Conservation (phyloP, 148 eudicot species). For the Selenicereus undatus region DNA sequence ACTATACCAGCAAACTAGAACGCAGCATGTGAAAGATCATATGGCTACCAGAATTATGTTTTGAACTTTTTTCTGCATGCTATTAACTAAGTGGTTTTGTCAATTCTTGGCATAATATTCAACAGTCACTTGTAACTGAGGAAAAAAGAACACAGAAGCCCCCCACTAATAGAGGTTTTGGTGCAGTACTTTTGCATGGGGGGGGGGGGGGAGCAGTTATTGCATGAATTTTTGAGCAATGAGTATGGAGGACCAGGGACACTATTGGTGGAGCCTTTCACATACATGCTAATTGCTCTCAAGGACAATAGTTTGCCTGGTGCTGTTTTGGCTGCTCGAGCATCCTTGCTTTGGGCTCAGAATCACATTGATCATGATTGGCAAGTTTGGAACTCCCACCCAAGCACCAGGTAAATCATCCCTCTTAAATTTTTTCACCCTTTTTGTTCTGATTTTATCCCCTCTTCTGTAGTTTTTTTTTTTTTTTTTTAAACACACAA, state of each 20-base stretch:
- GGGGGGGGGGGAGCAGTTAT: conserved; percentile 31
- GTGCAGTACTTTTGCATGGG: conserved; percentile 11
- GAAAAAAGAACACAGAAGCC: neutral
- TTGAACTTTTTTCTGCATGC: neutral
- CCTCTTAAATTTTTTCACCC: neutral
- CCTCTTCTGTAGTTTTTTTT: no score
- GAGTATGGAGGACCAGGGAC: conserved; percentile 58
- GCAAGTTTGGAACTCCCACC: conserved; percentile 39
- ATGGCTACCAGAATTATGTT: conserved; percentile 2
- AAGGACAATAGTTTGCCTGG: conserved; percentile 50
- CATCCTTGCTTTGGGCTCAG: no score
- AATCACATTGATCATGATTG: conserved; percentile 29
- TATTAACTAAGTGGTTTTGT: conserved; percentile 5
- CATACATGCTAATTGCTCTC: conserved; percentile 52
- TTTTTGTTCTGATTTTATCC: no score
- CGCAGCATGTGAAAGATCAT: neutral
- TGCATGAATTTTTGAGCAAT: conserved; percentile 49
- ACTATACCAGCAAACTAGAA: neutral
- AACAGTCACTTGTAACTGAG: neutral
- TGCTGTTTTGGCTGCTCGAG: conserved; percentile 15
- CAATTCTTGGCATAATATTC: conserved; percentile 10
- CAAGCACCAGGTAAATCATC: conserved; percentile 19
- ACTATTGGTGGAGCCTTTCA: conserved; percentile 69
- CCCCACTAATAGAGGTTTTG: neutral
- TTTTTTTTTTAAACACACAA: no score